Percentiles rank a stretch among this genome's conserved stretches.
Conservation (phyloP, 495 filamentous ascomycete genomes). For the Cryomyces minteri region DNA sequence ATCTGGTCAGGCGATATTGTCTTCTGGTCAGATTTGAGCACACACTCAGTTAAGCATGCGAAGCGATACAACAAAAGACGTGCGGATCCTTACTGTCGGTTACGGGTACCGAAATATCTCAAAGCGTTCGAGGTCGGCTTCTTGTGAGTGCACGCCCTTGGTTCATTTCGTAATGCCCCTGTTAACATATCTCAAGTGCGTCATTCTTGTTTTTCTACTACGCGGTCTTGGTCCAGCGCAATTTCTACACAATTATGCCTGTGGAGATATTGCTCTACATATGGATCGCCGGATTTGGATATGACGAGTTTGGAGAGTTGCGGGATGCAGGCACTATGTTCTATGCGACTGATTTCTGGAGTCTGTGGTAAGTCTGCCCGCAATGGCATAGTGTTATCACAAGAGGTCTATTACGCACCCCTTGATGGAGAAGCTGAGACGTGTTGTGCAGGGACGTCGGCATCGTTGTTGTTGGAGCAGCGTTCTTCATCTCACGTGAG, state of each 20-base stretch:
- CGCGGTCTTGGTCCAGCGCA: conserved; percentile 48
- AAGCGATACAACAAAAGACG: conserved; percentile 58
- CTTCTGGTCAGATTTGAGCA: conserved; percentile 72
- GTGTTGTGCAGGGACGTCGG: conserved; percentile 34
- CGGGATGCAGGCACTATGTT: conserved; percentile 67
- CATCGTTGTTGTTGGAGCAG: conserved; percentile 66
- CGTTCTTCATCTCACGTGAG: conserved; percentile 56
- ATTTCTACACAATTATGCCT: conserved; percentile 26
- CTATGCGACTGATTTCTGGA: conserved; percentile 83
- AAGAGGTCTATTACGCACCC: no score
- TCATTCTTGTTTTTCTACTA: conserved; percentile 74
- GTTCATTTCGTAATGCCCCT: no score
- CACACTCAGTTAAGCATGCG: conserved; percentile 61
- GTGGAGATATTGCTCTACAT: conserved; percentile 38
- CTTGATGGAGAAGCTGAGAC: no score
- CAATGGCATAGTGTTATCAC: no score
- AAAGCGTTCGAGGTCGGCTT: conserved; percentile 81
- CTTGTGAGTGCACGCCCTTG: conserved; percentile 24
- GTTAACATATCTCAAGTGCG: conserved; percentile 10
- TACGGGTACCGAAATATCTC: conserved; percentile 80
- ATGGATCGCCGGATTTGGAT: conserved; percentile 73
- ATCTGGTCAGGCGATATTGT: conserved; percentile 82
- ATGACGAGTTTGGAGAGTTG: conserved; percentile 71
- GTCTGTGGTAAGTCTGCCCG: conserved; percentile 32
- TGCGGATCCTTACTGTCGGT: conserved; percentile 57